Evolutionary conservation across 2,329 filamentous ascomycete species (phyloP).

Genomic region (Sarocladium oryzae): DNA sequence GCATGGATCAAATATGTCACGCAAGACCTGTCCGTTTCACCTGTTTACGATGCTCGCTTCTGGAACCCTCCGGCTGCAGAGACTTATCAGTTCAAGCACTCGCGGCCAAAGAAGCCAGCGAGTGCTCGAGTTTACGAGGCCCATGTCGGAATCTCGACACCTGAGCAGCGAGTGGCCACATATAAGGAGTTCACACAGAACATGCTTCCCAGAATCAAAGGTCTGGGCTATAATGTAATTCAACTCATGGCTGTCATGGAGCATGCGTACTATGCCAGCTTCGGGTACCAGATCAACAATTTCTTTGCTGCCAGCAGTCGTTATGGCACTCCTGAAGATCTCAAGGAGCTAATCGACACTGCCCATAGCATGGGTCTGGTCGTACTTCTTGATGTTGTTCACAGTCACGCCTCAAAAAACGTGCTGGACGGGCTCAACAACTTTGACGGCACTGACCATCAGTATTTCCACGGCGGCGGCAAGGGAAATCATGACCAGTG

Average conservation of each 20-base stretch:
- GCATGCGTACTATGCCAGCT: constrained; percentile 98
- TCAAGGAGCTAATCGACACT: constrained; percentile 94
- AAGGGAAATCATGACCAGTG: constrained; percentile 88
- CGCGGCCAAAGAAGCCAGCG: constrained; percentile 71
- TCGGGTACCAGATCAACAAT: constrained; percentile 97
- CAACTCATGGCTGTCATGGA: constrained; percentile 99
- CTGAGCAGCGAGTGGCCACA: constrained; percentile 79
- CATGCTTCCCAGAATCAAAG: constrained; percentile 85
- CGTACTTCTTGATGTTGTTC: constrained; percentile 89
- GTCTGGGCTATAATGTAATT: constrained; percentile 92
- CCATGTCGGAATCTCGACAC: constrained; percentile 95
- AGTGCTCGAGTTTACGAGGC: constrained; percentile 95
- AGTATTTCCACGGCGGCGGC: constrained; percentile 86
- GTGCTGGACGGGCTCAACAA: constrained; percentile 90
- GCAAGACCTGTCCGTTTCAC: constrained; percentile 83
- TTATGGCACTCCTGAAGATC: constrained; percentile 86
- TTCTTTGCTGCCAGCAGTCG: constrained; percentile 97
- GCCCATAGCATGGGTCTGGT: constrained; percentile 87
- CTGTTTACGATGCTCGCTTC: constrained; percentile 89
- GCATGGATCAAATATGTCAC: constrained; percentile 98
- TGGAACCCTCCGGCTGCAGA: constrained; percentile 84
- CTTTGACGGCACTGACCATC: constrained; percentile 91
- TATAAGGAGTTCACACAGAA: constrained; percentile 96
- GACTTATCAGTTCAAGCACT: constrained; percentile 78
- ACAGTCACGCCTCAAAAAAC: constrained; percentile 98